Percentiles rank a stretch among this genome's conserved stretches.
phyloP scores from a whole-genome alignment of 139 green algal species.

The Zygnema circumcarinatum region DNA sequence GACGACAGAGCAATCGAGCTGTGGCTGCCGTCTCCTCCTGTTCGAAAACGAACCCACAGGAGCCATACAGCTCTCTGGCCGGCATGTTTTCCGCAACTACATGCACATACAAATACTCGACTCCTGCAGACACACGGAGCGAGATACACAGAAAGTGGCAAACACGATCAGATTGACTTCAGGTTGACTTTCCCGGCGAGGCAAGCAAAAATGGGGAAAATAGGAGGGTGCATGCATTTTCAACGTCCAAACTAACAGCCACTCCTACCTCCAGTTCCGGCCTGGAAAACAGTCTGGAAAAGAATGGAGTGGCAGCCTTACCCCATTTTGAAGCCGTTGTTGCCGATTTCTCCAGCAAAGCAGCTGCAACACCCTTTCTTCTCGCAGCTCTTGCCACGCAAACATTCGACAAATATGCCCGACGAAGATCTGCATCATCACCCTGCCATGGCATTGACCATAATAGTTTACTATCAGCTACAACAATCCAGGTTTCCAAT shows the following conservation, averaged over 20 bases:
- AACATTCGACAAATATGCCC: conserved; percentile 46
- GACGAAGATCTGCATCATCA: not conserved
- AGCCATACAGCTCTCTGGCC: conserved; percentile 25
- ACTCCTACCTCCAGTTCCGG: not conserved
- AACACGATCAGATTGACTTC: too few relatives aligned
- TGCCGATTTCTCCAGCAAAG: not conserved
- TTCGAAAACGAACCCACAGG: conserved; percentile 37
- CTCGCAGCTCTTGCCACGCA: conserved; percentile 37
- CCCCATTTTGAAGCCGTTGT: not conserved
- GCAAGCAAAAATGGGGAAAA: not conserved
- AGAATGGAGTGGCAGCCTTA: not conserved
- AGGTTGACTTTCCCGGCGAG: too few relatives aligned
- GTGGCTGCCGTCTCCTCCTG: conserved; percentile 21
- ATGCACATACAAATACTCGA: conserved; percentile 44
- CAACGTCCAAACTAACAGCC: too few relatives aligned
- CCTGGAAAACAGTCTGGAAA: not conserved
- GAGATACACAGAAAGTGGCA: too few relatives aligned
- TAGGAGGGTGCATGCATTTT: too few relatives aligned
- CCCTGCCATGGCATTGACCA: not conserved
- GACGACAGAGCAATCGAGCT: conserved; percentile 22
- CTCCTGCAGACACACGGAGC: conserved; percentile 19
- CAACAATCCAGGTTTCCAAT: too few relatives aligned
- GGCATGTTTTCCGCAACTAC: conserved; percentile 34
- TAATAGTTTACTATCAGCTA: too few relatives aligned
- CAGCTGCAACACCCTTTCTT: conserved; percentile 28